phyloP scores from a whole-genome alignment of 768 basidiomycete genomes.

The Leccinum variicolor region DNA sequence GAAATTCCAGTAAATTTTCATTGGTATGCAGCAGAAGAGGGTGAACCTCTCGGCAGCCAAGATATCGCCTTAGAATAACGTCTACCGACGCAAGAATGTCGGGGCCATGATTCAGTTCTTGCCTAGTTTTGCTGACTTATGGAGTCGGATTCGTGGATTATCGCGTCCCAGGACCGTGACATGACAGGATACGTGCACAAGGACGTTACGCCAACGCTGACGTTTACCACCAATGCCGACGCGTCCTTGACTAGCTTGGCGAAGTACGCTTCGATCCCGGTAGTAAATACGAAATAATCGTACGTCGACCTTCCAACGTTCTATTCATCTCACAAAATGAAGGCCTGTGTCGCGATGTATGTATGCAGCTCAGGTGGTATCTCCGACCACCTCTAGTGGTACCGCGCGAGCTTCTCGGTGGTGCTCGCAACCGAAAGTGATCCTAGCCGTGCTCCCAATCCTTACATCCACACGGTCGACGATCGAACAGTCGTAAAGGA shows the following conservation, averaged over 20 bases:
- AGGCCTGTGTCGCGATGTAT: not conserved
- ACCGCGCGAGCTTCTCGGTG: slow-evolving; percentile 37
- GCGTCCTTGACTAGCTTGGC: slow-evolving; percentile 41
- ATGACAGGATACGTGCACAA: slow-evolving; percentile 35
- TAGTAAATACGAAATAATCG: slow-evolving; percentile 25
- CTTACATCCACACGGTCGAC: slow-evolving; percentile 35
- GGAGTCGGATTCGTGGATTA: not conserved
- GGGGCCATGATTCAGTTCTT: slow-evolving; percentile 50
- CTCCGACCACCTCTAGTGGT: slow-evolving; percentile 47
- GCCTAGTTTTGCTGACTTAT: slow-evolving; percentile 18
- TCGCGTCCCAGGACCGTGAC: slow-evolving; percentile 17
- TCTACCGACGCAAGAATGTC: slow-evolving; percentile 40
- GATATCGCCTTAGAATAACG: slow-evolving; percentile 51
- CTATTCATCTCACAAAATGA: not conserved
- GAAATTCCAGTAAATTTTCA: slow-evolving; percentile 70
- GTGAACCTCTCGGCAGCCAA: slow-evolving; percentile 30
- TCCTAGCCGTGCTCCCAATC: slow-evolving; percentile 38
- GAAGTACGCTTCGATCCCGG: slow-evolving; percentile 25
- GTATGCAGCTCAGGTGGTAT: slow-evolving; percentile 32
- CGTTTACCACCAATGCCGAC: slow-evolving; percentile 37
- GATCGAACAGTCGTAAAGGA: slow-evolving; percentile 21
- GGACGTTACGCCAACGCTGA: slow-evolving; percentile 10
- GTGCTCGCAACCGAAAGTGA: slow-evolving; percentile 43
- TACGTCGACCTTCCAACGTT: slow-evolving; percentile 14
- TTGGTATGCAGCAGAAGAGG: slow-evolving; percentile 79